These are phyloP conservation scores for Lithospermum erythrorhizon DNA, from an alignment of 257 asterid genomes.

Conservation along the genomic window DNA sequence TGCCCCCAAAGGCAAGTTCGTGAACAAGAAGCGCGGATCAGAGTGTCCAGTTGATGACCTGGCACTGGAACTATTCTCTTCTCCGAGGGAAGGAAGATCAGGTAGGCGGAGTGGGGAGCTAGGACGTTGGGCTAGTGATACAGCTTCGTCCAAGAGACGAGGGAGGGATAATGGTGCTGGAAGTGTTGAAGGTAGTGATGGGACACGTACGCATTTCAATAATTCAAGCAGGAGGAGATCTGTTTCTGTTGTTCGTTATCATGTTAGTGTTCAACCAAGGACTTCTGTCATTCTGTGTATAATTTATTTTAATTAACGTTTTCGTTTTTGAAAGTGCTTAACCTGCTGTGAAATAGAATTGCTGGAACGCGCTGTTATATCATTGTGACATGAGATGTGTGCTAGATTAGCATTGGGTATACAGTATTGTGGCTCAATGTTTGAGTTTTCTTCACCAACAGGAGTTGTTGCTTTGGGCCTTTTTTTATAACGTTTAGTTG, in stretches of 20 bases:
- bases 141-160: constrained; percentile 65
- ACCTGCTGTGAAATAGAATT: no score
- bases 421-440: no score
- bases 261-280: constrained; percentile 31
- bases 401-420: no score
- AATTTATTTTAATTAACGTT: background rate
- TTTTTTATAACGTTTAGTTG: no score
- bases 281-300: background rate
- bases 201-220: constrained; percentile 22
- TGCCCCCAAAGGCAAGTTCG: constrained; percentile 58
- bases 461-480: no score
- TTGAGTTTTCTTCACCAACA: no score
- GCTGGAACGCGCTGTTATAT: no score
- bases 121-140: constrained; percentile 57
- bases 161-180: constrained; percentile 25
- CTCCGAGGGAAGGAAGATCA: constrained; percentile 27
- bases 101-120: constrained; percentile 22
- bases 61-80: constrained; percentile 56
- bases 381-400: background rate
- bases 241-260: constrained; percentile 53
- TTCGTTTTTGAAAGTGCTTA: no score
- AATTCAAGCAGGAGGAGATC: constrained; percentile 60
- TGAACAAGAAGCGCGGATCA: constrained; percentile 70
- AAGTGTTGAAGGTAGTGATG: constrained; percentile 22
- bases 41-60: constrained; percentile 73